phyloP scores from a whole-genome alignment of 768 basidiomycete species.

The Amanita rimosa region DNA sequence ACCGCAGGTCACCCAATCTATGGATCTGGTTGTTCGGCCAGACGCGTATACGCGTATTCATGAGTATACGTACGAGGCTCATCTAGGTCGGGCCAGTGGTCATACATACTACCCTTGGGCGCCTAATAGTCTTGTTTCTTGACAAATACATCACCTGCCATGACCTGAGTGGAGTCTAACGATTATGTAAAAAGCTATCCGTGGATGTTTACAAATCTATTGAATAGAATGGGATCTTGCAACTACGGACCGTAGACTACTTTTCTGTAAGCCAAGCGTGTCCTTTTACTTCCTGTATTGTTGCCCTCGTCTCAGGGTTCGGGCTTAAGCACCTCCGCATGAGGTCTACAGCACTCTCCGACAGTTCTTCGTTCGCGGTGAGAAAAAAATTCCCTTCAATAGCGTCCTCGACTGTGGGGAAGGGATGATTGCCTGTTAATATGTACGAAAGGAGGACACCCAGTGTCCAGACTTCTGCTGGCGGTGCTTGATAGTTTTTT shows the following conservation, averaged over 20 bases:
- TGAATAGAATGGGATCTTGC: background rate
- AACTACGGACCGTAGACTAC: background rate
- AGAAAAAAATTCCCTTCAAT: conserved; percentile 52
- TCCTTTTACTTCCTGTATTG: conserved; percentile 68
- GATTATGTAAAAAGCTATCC: no score
- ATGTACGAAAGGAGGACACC: conserved; percentile 93
- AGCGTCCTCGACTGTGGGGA: conserved; percentile 80
- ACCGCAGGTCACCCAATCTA: conserved; percentile 98
- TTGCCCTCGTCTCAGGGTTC: conserved; percentile 69
- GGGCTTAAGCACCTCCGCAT: conserved; percentile 76
- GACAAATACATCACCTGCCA: no score
- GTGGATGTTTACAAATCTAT: background rate
- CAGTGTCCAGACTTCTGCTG: conserved; percentile 94
- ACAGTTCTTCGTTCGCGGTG: conserved; percentile 27
- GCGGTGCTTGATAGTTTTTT: conserved; percentile 81
- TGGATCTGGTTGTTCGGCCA: no score
- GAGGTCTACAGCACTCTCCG: conserved; percentile 40
- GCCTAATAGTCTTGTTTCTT: no score
- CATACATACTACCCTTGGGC: no score
- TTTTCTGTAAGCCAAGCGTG: conserved; percentile 63
- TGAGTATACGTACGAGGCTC: no score
- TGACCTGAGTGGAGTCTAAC: no score
- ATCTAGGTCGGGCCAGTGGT: no score
- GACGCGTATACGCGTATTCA: background rate
- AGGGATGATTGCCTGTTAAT: conserved; percentile 87